phyloP scores from a whole-genome alignment of 768 basidiomycete genomes.

The Coprinopsis sp. region DNA sequence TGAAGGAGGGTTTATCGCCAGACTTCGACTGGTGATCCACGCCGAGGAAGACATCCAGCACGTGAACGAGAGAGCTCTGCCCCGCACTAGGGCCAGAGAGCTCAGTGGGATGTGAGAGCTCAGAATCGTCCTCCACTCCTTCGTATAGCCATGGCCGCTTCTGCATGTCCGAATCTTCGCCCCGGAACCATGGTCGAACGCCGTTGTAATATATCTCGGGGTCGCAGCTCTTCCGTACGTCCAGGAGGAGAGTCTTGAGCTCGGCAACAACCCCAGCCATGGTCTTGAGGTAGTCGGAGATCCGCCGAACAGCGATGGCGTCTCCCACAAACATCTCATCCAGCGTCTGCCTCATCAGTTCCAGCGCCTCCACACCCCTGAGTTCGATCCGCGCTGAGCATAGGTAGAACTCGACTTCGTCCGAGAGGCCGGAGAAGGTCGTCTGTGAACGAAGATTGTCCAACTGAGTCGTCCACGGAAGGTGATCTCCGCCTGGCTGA shows the following conservation, averaged over 20 bases:
- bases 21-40: constrained; percentile 46
- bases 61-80: constrained; percentile 76
- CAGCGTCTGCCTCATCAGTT: constrained; percentile 82
- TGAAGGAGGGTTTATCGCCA: constrained; percentile 41
- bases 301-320: constrained; percentile 59
- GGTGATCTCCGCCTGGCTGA: constrained; percentile 8
- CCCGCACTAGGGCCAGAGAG: constrained; percentile 85
- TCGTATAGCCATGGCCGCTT: constrained; percentile 48
- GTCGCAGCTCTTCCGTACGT: constrained; percentile 69
- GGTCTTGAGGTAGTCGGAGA: constrained; percentile 57
- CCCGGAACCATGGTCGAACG: constrained; percentile 83
- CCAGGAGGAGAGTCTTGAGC: constrained; percentile 58
- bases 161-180: constrained; percentile 52
- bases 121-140: constrained; percentile 38
- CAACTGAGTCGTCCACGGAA: constrained; percentile 33
- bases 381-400: constrained; percentile 87
- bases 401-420: constrained; percentile 91
- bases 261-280: constrained; percentile 66
- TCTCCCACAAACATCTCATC: constrained; percentile 88
- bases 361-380: constrained; percentile 78
- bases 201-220: constrained; percentile 71
- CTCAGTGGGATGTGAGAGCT: constrained; percentile 41
- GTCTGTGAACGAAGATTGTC: constrained; percentile 65
- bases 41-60: constrained; percentile 71
- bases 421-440: constrained; percentile 72